Evolutionary conservation across 108 stramenopile species (phyloP), one percentile per base, ranked within the genome.

Genomic region (Nannochloropsis salina): DNA sequence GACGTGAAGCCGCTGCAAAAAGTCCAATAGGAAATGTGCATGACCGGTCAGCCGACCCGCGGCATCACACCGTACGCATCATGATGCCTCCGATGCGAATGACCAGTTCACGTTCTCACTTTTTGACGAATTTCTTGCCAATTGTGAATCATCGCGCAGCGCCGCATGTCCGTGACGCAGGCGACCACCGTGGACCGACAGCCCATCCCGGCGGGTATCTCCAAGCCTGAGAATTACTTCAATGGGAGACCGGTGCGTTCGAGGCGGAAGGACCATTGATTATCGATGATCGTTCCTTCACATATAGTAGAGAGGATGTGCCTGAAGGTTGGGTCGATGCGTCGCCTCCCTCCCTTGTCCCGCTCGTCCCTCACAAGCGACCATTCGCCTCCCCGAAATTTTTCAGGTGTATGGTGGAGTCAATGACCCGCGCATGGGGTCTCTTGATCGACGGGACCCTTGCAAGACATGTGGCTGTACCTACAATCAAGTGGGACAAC

Each of bases 381-480:
- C 31, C 31, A 31, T 31, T 31, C 31, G 31, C 31, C 31, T 31
- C 0, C 61, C 6, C n/a, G 20, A 74, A 1, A 74, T 8, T 2
- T 74, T 74, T n/a, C 61, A 74, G 61, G 96, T 98, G 44, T 96
- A 96, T 84, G 98, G 98, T 79, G 97, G 98, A 45, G 95, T 96
- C 80, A 96, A 96, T 85, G 99, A 99, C 88, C 98, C 99, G 31
- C 93, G 97, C 61, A 93, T 99, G 86, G 99, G 99, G 31, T 88
- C 91, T 11, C 44, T 89, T 9, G 90, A 90, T 51, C 86, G 89
- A 42, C 61, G 85, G 61, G 83, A 82, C 43, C 88, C 88, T 12
- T 91, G 91, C 84, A 86, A 81, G 44, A 91, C 90, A 1, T 91
- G 90, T 43, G 90, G 90, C 81, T 91, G 90, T 44, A 89, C 85